These are phyloP conservation scores for Nannochloropsis gaditana DNA, from an alignment of 108 stramenopile genomes.

Conservation along the genomic window DNA sequence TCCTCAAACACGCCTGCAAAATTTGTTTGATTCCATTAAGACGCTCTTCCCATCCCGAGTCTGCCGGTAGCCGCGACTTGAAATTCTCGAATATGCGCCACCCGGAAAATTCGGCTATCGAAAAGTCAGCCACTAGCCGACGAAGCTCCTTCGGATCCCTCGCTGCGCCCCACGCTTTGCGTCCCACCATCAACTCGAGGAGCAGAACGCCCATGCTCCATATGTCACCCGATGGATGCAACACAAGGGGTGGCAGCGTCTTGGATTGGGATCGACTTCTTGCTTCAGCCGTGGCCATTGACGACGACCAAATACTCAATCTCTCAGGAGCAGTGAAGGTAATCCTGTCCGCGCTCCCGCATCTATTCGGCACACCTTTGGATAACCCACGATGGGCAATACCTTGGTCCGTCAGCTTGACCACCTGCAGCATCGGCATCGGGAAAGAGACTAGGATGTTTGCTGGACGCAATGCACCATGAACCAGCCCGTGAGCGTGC, in stretches of 20 bases:
- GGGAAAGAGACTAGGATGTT: constrained; percentile 15
- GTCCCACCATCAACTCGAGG: constrained; percentile 2
- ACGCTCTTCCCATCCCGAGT: background rate
- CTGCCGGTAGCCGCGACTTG: background rate
- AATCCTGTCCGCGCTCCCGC: background rate
- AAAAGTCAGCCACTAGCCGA: background rate
- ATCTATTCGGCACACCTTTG: background rate
- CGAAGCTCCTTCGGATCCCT: background rate
- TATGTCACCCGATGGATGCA: background rate
- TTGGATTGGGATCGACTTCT: too few species aligned
- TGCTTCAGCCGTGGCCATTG: background rate
- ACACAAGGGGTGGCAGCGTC: too few species aligned
- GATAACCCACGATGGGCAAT: background rate
- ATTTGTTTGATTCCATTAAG: background rate
- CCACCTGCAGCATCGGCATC: background rate
- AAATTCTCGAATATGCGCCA: background rate
- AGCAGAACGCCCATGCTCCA: constrained; percentile 14
- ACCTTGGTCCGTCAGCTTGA: constrained; percentile 14
- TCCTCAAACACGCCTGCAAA: constrained; percentile 5
- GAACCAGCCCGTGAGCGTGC: background rate
- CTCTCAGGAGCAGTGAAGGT: background rate
- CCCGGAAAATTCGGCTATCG: background rate
- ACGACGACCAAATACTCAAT: background rate
- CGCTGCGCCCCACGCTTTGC: background rate
- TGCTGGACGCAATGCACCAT: background rate